These are phyloP conservation scores for Penicillium sp. DNA, from an alignment of 2,329 filamentous ascomycete species.

Conservation along the genomic window DNA sequence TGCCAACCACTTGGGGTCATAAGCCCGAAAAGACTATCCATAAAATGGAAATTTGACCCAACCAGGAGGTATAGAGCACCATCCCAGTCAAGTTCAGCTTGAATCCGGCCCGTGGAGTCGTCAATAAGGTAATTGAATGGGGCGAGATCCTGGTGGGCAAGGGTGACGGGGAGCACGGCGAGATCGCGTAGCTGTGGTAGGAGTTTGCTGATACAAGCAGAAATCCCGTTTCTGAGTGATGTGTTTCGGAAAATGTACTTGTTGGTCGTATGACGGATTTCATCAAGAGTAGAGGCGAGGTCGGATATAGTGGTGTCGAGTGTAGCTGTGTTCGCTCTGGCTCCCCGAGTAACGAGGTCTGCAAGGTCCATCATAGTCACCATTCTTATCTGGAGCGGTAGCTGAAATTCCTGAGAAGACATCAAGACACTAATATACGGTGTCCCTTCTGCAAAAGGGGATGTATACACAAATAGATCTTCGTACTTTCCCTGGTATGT, in stretches of 20 bases:
- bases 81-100: conserved; percentile 12
- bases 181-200: conserved; percentile 6
- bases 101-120: conserved; percentile 6
- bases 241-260: conserved; percentile 9
- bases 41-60: conserved; percentile 11
- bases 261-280: conserved; percentile 7
- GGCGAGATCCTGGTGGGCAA: conserved; percentile 10
- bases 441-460: conserved; percentile 13
- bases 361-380: conserved; percentile 10
- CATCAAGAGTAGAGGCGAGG: conserved; percentile 7
- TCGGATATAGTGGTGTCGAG: conserved; percentile 7
- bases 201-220: conserved; percentile 10
- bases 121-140: conserved; percentile 14
- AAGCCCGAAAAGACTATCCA: conserved; percentile 11
- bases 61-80: conserved; percentile 9
- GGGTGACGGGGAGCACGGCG: conserved; percentile 8
- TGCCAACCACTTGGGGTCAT: conserved; percentile 11
- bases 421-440: conserved; percentile 15
- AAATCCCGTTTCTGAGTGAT: conserved; percentile 8
- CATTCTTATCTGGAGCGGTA: conserved; percentile 12
- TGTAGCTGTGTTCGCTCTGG: conserved; percentile 8
- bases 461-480: conserved; percentile 13
- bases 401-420: conserved; percentile 11
- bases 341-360: conserved; percentile 14
- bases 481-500: conserved; percentile 15